These are phyloP conservation scores for Apiospora saccharicola DNA, from an alignment of 2,329 filamentous ascomycete genomes.

Conservation along the genomic window DNA sequence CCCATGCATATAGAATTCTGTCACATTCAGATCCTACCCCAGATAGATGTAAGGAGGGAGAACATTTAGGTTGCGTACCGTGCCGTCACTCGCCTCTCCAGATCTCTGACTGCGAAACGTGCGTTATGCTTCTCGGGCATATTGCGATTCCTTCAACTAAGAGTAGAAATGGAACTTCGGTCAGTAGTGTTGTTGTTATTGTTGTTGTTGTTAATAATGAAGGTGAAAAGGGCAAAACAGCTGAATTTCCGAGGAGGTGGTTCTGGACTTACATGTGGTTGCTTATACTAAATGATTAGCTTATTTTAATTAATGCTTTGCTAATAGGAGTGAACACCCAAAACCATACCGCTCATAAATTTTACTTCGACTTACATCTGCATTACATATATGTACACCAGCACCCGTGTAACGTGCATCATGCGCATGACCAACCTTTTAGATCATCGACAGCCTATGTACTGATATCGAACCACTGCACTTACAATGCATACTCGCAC, in stretches of 20 bases:
- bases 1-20: conserved; percentile 19
- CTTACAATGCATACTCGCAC: background rate
- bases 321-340: conserved; percentile 12
- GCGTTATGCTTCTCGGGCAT: conserved; percentile 13
- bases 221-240: background rate
- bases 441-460: background rate
- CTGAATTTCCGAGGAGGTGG: background rate
- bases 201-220: background rate
- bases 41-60: background rate
- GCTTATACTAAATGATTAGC: background rate
- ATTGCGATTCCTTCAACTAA: background rate
- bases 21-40: conserved; percentile 18
- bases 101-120: conserved; percentile 9
- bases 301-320: background rate
- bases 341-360: conserved; percentile 9
- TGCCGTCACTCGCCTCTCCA: conserved; percentile 10
- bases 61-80: conserved; percentile 1
- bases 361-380: conserved; percentile 18
- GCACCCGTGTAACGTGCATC: conserved; percentile 14
- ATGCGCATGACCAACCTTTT: conserved; percentile 6
- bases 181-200: background rate
- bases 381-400: conserved; percentile 13
- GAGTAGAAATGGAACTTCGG: background rate
- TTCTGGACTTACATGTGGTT: conserved; percentile 9
- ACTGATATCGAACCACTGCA: conserved; percentile 4